Percentiles rank a stretch among this genome's conserved stretches.
Conservation (phyloP, 2,329 filamentous ascomycete species). For the Ascochyta lentis region DNA sequence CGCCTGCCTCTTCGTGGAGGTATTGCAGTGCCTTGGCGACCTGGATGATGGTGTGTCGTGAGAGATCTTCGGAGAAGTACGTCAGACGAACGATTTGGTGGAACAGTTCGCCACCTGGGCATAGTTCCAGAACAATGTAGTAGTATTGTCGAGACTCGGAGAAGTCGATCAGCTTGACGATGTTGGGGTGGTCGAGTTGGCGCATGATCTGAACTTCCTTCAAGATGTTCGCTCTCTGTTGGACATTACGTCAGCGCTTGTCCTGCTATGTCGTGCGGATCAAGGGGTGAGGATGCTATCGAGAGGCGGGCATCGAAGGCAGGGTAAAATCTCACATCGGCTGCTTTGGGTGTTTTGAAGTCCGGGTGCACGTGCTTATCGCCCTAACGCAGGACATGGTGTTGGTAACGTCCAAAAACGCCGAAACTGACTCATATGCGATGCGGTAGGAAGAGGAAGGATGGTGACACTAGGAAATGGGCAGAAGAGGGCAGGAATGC, state of each 20-base stretch:
- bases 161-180: slow-evolving; percentile 92
- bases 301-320: slow-evolving; percentile 38
- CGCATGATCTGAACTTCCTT: slow-evolving; percentile 99
- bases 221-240: slow-evolving; percentile 90
- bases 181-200: slow-evolving; percentile 93
- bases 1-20: slow-evolving; percentile 90
- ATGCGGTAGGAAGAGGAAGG: slow-evolving; percentile 36
- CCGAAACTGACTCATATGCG: slow-evolving; percentile 24
- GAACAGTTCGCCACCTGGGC: slow-evolving; percentile 94
- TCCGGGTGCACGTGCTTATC: slow-evolving; percentile 93
- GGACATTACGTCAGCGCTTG: slow-evolving; percentile 52
- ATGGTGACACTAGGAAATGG: slow-evolving; percentile 40
- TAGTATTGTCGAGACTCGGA: slow-evolving; percentile 94
- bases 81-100: slow-evolving; percentile 98
- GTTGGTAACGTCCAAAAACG: slow-evolving; percentile 58
- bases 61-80: slow-evolving; percentile 96
- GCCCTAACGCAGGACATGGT: slow-evolving; percentile 68
- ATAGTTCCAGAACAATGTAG: slow-evolving; percentile 95
- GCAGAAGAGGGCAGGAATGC: slow-evolving; percentile 34
- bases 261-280: slow-evolving; percentile 30
- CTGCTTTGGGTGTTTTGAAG: slow-evolving; percentile 90
- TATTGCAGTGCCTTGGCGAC: slow-evolving; percentile 95
- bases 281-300: slow-evolving; percentile 33
- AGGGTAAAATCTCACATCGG: slow-evolving; percentile 77
- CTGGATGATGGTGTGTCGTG: slow-evolving; percentile 91